Conservation (phyloP, 805 yeast species). For the Lipomyces japonicus region DNA sequence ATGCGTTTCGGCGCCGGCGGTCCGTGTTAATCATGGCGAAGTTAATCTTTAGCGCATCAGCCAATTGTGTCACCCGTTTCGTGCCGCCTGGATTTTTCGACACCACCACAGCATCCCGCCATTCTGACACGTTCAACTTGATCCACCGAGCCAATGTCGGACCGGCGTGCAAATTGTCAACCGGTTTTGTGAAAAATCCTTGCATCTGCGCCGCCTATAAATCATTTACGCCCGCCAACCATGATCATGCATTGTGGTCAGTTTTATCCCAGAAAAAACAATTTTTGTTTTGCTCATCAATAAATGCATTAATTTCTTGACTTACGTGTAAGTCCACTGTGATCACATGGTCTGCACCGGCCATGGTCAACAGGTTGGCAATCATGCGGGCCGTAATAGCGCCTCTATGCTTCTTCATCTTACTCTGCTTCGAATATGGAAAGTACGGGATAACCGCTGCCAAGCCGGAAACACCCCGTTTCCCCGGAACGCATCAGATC, state of each 20-base stretch:
- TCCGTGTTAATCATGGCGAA: slow-evolving; percentile 99
- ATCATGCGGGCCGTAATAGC: slow-evolving; percentile 97
- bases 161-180: slow-evolving; percentile 92
- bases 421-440: slow-evolving; percentile 94
- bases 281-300: background rate
- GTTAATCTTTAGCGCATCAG: slow-evolving; percentile 92
- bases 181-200: slow-evolving; percentile 96
- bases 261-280: background rate
- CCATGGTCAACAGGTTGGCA: slow-evolving; percentile 91
- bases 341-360: slow-evolving; percentile 98
- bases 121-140: slow-evolving; percentile 79
- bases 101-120: slow-evolving; percentile 86
- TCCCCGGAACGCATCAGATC: background rate
- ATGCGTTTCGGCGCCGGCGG: slow-evolving; percentile 81
- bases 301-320: background rate
- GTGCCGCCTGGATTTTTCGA: slow-evolving; percentile 99
- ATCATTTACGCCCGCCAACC: too few species aligned
- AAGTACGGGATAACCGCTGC: slow-evolving; percentile 91
- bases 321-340: slow-evolving; percentile 81
- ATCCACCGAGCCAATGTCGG: slow-evolving; percentile 97
- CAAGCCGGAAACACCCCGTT: background rate
- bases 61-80: slow-evolving; percentile 93
- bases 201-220: slow-evolving; percentile 96
- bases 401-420: slow-evolving; percentile 98
- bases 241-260: too few species aligned